Evolutionary conservation across 1,284 basidiomycete genomes (phyloP).

Genomic region (Vanrija humicola): DNA sequence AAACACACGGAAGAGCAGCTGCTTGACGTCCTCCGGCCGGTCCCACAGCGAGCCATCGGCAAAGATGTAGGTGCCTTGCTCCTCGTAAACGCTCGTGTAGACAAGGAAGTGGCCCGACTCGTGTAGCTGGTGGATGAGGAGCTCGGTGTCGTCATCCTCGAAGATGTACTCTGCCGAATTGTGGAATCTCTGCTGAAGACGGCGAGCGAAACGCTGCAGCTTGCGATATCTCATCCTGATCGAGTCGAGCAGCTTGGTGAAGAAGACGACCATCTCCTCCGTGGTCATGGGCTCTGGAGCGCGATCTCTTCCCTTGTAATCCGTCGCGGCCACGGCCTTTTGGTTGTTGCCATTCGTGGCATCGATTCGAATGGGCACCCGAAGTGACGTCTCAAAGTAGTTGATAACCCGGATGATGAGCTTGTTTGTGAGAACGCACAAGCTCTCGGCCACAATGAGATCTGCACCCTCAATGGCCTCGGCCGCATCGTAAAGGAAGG

Average conservation of each 20-base stretch:
- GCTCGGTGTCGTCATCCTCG: constrained; percentile 71
- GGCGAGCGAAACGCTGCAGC: constrained; percentile 83
- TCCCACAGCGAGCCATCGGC: constrained; percentile 80
- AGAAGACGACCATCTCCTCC: constrained; percentile 82
- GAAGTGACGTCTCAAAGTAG: constrained; percentile 90
- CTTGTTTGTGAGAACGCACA: constrained; percentile 85
- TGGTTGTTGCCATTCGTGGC: neutral
- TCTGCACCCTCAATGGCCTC: constrained; percentile 85
- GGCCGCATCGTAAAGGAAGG: constrained; percentile 89
- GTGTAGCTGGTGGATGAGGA: constrained; percentile 75
- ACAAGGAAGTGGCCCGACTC: constrained; percentile 91
- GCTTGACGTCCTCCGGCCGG: constrained; percentile 72
- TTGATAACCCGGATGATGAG: constrained; percentile 84
- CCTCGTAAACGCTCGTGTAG: constrained; percentile 83
- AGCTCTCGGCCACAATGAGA: constrained; percentile 84
- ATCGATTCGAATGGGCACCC: constrained; percentile 58
- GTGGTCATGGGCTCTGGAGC: constrained; percentile 60
- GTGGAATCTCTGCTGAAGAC: constrained; percentile 79
- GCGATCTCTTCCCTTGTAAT: constrained; percentile 2
- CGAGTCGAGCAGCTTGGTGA: constrained; percentile 87
- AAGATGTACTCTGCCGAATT: constrained; percentile 94
- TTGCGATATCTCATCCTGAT: constrained; percentile 90
- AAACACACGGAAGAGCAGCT: constrained; percentile 81
- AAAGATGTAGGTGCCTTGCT: constrained; percentile 89
- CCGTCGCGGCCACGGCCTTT: neutral